Evolutionary conservation across 2,329 filamentous ascomycete genomes (phyloP).

Genomic region (Bipolaris victoriae): DNA sequence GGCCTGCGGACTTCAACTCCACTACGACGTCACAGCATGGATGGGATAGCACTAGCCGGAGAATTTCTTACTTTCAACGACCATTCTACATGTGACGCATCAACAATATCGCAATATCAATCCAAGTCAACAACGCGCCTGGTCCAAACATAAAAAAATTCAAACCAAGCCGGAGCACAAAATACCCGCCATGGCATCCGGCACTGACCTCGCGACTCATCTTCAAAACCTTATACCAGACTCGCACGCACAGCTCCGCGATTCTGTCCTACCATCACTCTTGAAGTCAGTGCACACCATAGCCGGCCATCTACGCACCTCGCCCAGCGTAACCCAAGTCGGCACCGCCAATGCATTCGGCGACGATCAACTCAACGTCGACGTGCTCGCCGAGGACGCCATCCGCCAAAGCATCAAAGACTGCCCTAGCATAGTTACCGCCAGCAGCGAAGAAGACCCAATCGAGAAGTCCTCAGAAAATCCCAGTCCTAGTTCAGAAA

Average conservation of each 20-base stretch:
- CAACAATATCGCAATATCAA: not conserved
- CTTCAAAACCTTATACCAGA: conserved; percentile 9
- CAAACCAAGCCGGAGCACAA: not conserved
- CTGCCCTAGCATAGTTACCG: conserved; percentile 60
- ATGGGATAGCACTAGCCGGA: conserved; percentile 5
- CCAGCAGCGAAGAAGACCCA: conserved; percentile 68
- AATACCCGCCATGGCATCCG: conserved; percentile 5
- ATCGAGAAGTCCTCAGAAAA: conserved; percentile 48
- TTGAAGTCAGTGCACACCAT: conserved; percentile 25
- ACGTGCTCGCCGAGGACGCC: conserved; percentile 63
- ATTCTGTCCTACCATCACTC: conserved; percentile 23
- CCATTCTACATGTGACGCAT: not conserved
- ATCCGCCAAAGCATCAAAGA: conserved; percentile 62
- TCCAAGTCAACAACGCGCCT: not conserved
- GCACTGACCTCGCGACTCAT: conserved; percentile 7
- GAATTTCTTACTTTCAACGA: conserved; percentile 1
- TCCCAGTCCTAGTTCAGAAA: not conserved
- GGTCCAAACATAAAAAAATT: not conserved
- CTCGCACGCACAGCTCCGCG: conserved; percentile 12
- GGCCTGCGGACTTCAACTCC: conserved; percentile 7
- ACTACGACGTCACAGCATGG: conserved; percentile 14
- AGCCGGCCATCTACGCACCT: conserved; percentile 21
- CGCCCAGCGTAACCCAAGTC: conserved; percentile 27
- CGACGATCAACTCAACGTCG: conserved; percentile 63
- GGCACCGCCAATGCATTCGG: conserved; percentile 61